A percentile compares a stretch with the other conserved stretches of the same genome.
phyloP scores from a whole-genome alignment of 2,329 filamentous ascomycete genomes.

The Stagonosporopsis chrysanthemi region DNA sequence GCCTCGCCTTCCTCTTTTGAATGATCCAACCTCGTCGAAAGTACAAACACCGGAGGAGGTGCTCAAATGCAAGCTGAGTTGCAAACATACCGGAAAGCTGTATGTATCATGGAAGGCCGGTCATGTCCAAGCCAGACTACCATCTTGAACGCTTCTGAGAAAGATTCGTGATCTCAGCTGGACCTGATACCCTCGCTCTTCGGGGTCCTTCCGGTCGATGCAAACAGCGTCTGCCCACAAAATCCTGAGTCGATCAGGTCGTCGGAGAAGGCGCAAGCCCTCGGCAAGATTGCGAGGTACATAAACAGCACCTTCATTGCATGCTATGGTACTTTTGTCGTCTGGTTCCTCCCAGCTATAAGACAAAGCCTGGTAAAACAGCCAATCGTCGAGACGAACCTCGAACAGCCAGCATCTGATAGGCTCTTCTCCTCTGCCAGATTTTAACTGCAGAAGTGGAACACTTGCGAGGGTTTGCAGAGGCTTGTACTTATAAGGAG shows the following conservation, averaged over 20 bases:
- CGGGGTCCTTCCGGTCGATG: slow-evolving; percentile 45
- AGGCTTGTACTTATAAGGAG: not conserved
- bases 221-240: slow-evolving; percentile 39
- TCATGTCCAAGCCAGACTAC: slow-evolving; percentile 22
- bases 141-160: slow-evolving; percentile 23
- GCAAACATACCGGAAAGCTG: not conserved
- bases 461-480: not conserved
- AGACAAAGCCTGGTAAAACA: not conserved
- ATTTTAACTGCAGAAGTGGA: not conserved
- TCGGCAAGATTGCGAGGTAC: slow-evolving; percentile 7
- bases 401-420: not conserved
- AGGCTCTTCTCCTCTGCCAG: not conserved
- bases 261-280: slow-evolving; percentile 8
- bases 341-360: not conserved
- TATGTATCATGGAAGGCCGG: not conserved
- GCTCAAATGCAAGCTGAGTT: not conserved
- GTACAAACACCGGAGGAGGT: not conserved
- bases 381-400: not conserved
- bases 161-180: slow-evolving; percentile 46
- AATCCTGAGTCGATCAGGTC: not conserved
- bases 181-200: slow-evolving; percentile 43
- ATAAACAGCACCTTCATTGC: not conserved
- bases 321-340: not conserved
- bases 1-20: not conserved
- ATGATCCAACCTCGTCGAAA: not conserved